Conservation (phyloP, 108 stramenopile genomes). For the Skeletonema grethae region DNA sequence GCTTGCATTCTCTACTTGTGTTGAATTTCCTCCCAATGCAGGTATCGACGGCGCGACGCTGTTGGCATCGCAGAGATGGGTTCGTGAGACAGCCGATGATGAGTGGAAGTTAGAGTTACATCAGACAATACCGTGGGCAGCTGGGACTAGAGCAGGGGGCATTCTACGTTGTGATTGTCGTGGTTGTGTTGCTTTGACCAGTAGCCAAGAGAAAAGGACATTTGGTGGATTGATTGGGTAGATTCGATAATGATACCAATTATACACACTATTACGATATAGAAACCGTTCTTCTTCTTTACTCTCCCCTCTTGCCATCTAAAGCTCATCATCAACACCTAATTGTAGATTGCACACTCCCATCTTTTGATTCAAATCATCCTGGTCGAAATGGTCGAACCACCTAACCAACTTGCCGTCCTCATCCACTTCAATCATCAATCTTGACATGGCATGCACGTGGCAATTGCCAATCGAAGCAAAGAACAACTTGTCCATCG, state of each 20-base stretch:
- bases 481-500: conserved; percentile 11
- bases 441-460: conserved; percentile 3
- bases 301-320: not conserved
- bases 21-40: conserved; percentile 71
- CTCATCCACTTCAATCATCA: conserved; percentile 14
- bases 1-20: conserved; percentile 66
- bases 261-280: too few relatives aligned
- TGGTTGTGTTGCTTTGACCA: conserved; percentile 81
- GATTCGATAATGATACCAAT: not conserved
- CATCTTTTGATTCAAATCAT: conserved; percentile 12
- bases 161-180: conserved; percentile 76
- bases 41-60: conserved; percentile 62
- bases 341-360: conserved; percentile 14
- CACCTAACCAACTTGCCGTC: conserved; percentile 1
- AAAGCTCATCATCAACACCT: not conserved
- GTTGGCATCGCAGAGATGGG: conserved; percentile 74
- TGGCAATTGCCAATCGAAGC: conserved; percentile 3
- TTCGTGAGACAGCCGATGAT: conserved; percentile 29
- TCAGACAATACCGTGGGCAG: conserved; percentile 84
- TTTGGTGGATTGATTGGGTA: conserved; percentile 72
- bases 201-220: conserved; percentile 54
- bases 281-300: too few relatives aligned
- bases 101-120: conserved; percentile 77
- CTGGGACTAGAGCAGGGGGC: conserved; percentile 65
- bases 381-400: conserved; percentile 7